Evolutionary conservation across 163 green algal genomes (phyloP), one percentile per base, ranked within the genome.

Genomic region (Scenedesmus sp.): DNA sequence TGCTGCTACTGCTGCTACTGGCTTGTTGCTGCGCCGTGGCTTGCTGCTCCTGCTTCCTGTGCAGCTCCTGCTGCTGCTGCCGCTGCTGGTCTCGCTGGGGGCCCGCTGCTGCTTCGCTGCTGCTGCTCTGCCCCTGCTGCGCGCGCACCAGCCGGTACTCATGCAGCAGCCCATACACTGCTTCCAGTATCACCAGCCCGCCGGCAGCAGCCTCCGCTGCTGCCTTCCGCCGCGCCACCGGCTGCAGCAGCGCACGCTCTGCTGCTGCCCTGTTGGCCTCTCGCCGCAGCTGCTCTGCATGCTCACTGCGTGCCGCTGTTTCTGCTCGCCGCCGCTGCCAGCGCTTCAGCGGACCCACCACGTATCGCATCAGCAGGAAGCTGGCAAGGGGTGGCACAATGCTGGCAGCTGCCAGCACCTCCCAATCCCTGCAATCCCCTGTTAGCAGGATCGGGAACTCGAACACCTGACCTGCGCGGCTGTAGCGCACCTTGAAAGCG

Each of bases 361-460:
- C 87, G 16, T 89, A 92, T 3, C 89, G 89, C 82, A 90, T 18
- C 55, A 88, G 9, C 59, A 90, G 64, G 10, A 88, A 88, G 84
- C 73, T 73, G 26, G 93, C 16, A 8, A 98, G 92, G 12, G 96
- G 96, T 16, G 96, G 96, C 64, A 95, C 26, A 74, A 96, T 10
- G 64, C 95, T 95, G 13, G 95, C 93, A 8, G 76, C 94, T n/a
- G 90, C 82, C 52, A 97, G 1, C 9, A 94, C 64, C 20, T 86
- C 73, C 84, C 86, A 93, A 79, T 96, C 93, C 6, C 86, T 52
- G 8, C 70, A 87, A 26, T 90, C 55, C n/a, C 81, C 34, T 0
- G 89, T 94, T 13, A 98, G 87, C 52, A 96, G 88, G 4, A 98
- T 85, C 2, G 96, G 96, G 86, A 98, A 96, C 92, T 97, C 95